A percentile compares a stretch with the other conserved stretches of the same genome.
These are phyloP conservation scores for Paraphaeosphaeria minitans DNA, from an alignment of 2,329 filamentous ascomycete genomes.

Conservation along the genomic window DNA sequence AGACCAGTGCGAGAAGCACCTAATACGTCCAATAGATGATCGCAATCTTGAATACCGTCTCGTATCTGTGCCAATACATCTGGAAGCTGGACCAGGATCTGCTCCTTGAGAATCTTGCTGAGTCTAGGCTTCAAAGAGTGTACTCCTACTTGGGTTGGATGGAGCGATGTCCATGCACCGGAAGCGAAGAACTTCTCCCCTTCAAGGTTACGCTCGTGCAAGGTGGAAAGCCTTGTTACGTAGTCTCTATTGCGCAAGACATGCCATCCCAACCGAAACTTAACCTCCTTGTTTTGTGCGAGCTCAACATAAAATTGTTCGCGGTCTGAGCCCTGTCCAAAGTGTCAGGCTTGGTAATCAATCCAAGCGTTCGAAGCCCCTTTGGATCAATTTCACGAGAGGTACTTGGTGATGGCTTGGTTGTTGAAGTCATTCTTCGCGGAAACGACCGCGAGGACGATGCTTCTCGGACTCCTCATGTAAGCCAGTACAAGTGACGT, in stretches of 20 bases:
- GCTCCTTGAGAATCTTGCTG: constrained; percentile 28
- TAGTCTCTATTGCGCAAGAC: constrained; percentile 56
- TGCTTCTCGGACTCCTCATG: constrained; percentile 62
- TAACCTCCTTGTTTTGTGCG: constrained; percentile 47
- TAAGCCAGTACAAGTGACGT: constrained; percentile 55
- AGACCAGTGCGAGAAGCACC: constrained; percentile 54
- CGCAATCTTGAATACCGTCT: constrained; percentile 24
- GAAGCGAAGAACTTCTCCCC: constrained; percentile 44
- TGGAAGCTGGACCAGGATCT: constrained; percentile 27
- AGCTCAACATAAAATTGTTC: constrained; percentile 49
- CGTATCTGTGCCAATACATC: constrained; percentile 35
- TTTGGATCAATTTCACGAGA: constrained; percentile 55
- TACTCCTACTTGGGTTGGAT: constrained; percentile 26
- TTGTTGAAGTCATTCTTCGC: constrained; percentile 57
- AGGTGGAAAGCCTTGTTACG: constrained; percentile 23
- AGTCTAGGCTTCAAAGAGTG: constrained; percentile 23
- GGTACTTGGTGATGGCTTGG: constrained; percentile 60
- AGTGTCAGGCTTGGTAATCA: constrained; percentile 63
- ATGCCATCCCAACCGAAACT: constrained; percentile 57
- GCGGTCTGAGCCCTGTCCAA: constrained; percentile 45
- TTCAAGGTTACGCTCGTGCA: constrained; percentile 45
- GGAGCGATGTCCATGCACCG: constrained; percentile 46
- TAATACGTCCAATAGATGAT: constrained; percentile 49
- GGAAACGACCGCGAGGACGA: constrained; percentile 59
- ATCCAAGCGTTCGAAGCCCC: constrained; percentile 57